Percentiles rank a stretch among this genome's conserved stretches.
Evolutionary conservation across 2,329 filamentous ascomycete genomes (phyloP).

Genomic region (Cyphellophora attinorum): DNA sequence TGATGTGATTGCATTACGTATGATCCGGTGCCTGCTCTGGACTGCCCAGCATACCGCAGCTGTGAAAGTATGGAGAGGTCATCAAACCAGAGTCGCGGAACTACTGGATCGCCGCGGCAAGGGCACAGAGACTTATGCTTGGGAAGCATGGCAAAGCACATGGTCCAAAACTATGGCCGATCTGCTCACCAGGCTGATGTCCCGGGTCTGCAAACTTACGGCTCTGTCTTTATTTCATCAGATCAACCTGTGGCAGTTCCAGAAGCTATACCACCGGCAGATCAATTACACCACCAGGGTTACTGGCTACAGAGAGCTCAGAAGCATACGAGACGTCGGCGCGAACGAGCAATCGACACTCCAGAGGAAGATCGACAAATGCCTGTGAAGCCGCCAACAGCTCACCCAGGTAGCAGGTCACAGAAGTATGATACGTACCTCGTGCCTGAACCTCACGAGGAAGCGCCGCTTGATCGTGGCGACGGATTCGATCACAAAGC

Average conservation of each 20-base stretch:
- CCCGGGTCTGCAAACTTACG: too few species aligned
- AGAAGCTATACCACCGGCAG: constrained; percentile 51
- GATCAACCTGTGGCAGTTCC: constrained; percentile 45
- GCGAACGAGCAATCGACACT: constrained; percentile 43
- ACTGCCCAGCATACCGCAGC: constrained; percentile 68
- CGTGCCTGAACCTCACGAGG: constrained; percentile 48
- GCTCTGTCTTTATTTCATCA: constrained; percentile 30
- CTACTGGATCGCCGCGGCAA: constrained; percentile 75
- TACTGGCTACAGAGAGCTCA: constrained; percentile 51
- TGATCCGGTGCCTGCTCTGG: constrained; percentile 75
- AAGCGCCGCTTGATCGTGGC: constrained; percentile 36
- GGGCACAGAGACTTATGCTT: constrained; percentile 81
- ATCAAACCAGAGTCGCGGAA: constrained; percentile 63
- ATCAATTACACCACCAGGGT: constrained; percentile 51
- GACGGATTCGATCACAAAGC: constrained; percentile 42
- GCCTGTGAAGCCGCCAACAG: constrained; percentile 46
- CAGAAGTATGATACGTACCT: constrained; percentile 52
- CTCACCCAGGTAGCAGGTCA: constrained; percentile 44
- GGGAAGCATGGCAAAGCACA: constrained; percentile 84
- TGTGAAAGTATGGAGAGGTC: constrained; percentile 68
- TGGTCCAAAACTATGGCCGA: constrained; percentile 56
- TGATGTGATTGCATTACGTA: constrained; percentile 70
- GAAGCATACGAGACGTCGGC: constrained; percentile 41
- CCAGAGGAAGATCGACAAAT: constrained; percentile 49
- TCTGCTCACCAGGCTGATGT: constrained; percentile 43